These are phyloP conservation scores for Cylindrotheca fusiformis DNA, from an alignment of 108 stramenopile genomes.

Conservation along the genomic window DNA sequence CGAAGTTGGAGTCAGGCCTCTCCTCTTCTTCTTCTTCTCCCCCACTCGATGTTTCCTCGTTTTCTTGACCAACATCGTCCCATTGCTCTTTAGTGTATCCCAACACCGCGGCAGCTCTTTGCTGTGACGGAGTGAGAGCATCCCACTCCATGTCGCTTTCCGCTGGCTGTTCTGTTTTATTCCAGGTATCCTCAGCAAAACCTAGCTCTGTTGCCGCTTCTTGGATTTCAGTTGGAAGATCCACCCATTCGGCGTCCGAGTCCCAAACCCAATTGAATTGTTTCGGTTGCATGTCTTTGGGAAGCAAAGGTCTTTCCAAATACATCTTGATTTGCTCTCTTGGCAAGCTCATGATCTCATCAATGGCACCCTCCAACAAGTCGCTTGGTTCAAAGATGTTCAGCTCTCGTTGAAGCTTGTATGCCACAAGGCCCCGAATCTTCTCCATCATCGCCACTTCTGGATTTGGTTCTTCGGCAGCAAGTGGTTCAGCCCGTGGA, in stretches of 20 bases:
- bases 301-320: background rate
- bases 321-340: background rate
- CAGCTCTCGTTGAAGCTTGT: background rate
- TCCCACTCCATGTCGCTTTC: background rate
- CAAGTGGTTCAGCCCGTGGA: no score
- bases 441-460: background rate
- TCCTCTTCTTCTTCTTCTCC: background rate
- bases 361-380: background rate
- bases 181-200: conserved; percentile 17
- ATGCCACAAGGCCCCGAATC: background rate
- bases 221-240: conserved; percentile 23
- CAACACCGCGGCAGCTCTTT: conserved; percentile 21
- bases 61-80: conserved; percentile 18
- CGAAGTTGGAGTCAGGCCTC: no score
- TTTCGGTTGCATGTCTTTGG: background rate
- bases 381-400: background rate
- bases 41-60: background rate
- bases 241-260: conserved; percentile 22
- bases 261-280: conserved; percentile 14
- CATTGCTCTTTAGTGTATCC: conserved; percentile 28
- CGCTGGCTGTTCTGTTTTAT: background rate
- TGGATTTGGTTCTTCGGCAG: no score
- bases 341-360: background rate
- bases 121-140: background rate
- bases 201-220: conserved; percentile 9